Percentiles rank a stretch among this genome's conserved stretches.
Conservation (phyloP, 805 yeast genomes). For the Metschnikowia dekortorum region DNA sequence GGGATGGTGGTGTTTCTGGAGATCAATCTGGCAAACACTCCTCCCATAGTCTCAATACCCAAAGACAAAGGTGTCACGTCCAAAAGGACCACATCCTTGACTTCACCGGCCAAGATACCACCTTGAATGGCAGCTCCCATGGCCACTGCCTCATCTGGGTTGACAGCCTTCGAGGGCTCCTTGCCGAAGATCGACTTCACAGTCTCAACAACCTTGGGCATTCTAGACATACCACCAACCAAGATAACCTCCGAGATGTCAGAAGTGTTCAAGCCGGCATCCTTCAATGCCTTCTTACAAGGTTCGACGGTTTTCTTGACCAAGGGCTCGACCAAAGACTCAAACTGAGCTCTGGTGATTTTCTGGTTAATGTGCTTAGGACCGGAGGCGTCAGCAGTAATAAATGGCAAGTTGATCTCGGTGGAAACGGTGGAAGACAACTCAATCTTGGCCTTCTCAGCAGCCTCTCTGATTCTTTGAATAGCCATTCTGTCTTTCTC, state of each 20-base stretch:
- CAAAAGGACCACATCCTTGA: conserved; percentile 81
- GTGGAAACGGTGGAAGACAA: conserved; percentile 70
- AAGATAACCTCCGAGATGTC: conserved; percentile 76
- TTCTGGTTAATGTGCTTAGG: conserved; percentile 74
- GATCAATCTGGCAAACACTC: conserved; percentile 89
- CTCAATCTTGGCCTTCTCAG: conserved; percentile 87
- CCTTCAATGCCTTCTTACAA: conserved; percentile 76
- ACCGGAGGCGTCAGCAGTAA: conserved; percentile 81
- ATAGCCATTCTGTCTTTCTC: conserved; percentile 39
- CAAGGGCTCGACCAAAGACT: conserved; percentile 61
- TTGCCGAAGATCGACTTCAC: conserved; percentile 74
- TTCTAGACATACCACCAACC: conserved; percentile 90
- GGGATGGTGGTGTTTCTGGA: conserved; percentile 95
- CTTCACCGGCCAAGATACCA: conserved; percentile 93
- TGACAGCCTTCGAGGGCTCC: conserved; percentile 85
- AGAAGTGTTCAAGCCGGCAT: conserved; percentile 62
- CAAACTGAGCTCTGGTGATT: conserved; percentile 64
- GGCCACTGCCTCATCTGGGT: conserved; percentile 93
- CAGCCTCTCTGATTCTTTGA: conserved; percentile 66
- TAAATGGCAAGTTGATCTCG: conserved; percentile 76
- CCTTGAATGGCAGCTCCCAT: conserved; percentile 98
- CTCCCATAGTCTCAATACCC: conserved; percentile 98
- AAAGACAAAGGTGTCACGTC: conserved; percentile 88
- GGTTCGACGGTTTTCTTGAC: conserved; percentile 72
- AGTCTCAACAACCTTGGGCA: conserved; percentile 81